These are phyloP conservation scores for Nemophila menziesii DNA, from an alignment of 257 asterid species.

Conservation along the genomic window DNA sequence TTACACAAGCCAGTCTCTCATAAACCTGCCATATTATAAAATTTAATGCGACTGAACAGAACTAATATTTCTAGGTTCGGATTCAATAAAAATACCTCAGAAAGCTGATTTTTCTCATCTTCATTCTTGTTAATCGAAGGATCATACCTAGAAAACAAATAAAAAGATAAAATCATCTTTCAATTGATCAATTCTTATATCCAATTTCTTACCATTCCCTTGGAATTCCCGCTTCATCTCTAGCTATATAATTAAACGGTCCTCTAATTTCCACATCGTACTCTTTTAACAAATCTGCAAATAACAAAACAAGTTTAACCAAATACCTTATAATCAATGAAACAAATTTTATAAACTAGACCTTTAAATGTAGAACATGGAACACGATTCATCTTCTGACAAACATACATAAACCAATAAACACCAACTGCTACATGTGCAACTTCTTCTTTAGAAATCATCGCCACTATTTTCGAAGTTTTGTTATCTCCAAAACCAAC, in stretches of 20 bases:
- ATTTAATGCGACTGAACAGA: neutral
- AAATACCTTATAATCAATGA: neutral
- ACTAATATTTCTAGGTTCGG: neutral
- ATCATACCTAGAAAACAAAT: conserved; percentile 60
- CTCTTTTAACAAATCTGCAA: conserved; percentile 56
- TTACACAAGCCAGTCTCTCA: conserved; percentile 59
- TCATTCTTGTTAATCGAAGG: conserved; percentile 24
- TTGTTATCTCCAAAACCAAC: conserved; percentile 76
- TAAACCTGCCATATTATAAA: conserved; percentile 37
- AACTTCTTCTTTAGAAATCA: conserved; percentile 86
- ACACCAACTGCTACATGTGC: conserved; percentile 96
- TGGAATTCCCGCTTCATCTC: conserved; percentile 85
- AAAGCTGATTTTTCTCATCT: conserved; percentile 28
- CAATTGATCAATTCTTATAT: neutral
- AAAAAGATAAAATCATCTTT: neutral
- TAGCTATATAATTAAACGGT: conserved; percentile 72
- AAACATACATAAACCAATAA: conserved; percentile 71
- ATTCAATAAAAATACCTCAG: conserved; percentile 36
- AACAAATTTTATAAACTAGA: conserved; percentile 5
- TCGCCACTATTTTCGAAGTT: conserved; percentile 69
- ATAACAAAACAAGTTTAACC: neutral
- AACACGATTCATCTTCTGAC: conserved; percentile 54
- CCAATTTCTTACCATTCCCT: conserved; percentile 44
- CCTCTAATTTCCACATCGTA: conserved; percentile 79
- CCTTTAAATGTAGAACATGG: conserved; percentile 78